Conservation (phyloP, 768 basidiomycete species). For the Mrakia blollopis region DNA sequence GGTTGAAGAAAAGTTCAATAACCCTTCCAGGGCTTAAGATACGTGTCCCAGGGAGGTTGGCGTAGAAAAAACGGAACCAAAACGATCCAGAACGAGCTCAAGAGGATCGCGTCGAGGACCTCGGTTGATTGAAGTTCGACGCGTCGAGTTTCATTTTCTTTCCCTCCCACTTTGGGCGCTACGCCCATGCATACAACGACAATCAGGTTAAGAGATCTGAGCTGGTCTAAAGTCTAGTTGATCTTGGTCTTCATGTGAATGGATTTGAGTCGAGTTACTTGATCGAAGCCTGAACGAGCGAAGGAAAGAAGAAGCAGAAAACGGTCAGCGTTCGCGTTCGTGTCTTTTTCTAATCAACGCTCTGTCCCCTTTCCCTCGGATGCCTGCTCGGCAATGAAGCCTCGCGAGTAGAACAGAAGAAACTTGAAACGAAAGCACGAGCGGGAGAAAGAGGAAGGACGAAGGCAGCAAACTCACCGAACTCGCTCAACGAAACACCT, state of each 20-base stretch:
- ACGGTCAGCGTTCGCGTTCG: not conserved
- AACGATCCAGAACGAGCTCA: not conserved
- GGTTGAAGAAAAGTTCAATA: not conserved
- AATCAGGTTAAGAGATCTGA: not conserved
- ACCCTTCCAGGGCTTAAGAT: not conserved
- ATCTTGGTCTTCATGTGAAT: conserved; percentile 42
- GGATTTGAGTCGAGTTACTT: conserved; percentile 42
- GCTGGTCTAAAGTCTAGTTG: not conserved
- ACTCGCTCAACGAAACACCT: conserved; percentile 82
- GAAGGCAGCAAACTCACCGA: conserved; percentile 50
- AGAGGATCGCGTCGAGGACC: not conserved
- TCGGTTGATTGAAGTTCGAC: no score
- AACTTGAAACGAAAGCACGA: no score
- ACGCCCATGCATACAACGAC: not conserved
- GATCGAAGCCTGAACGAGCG: conserved; percentile 39
- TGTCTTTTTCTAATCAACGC: no score
- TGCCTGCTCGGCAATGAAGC: no score
- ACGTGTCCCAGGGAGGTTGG: not conserved
- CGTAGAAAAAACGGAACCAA: not conserved
- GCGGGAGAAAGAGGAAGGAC: not conserved
- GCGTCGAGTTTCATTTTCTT: no score
- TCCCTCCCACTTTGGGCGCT: no score
- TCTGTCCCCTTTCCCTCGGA: no score
- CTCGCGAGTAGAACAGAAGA: not conserved
- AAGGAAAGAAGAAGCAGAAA: no score